Evolutionary conservation across 129 eudicot species (phyloP).

Genomic region (Flaveria trinervia): DNA sequence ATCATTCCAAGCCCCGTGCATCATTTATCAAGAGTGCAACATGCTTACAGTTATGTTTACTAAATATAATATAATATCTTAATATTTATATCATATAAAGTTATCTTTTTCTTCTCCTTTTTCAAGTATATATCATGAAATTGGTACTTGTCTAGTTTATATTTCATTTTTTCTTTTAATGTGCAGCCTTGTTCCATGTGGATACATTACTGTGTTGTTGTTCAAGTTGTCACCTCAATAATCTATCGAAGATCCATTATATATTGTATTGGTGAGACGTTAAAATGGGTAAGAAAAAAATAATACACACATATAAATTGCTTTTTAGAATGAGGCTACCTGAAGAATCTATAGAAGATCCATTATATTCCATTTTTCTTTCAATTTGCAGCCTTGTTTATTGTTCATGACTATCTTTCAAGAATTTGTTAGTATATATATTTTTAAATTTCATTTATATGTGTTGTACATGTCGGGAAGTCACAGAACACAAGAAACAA

Average conservation of each 20-base stretch:
- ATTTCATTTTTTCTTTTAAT: neutral
- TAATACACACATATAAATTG: neutral
- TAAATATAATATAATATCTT: no score
- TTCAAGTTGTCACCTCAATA: conserved; percentile 23
- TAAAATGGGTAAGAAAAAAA: neutral
- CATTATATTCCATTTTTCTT: no score
- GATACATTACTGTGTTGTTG: neutral
- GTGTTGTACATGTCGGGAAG: neutral
- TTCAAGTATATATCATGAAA: neutral
- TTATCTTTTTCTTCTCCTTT: neutral
- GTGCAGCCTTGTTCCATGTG: conserved; percentile 3
- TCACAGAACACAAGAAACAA: neutral
- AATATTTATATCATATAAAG: neutral
- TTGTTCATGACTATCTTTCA: neutral
- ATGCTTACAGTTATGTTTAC: no score
- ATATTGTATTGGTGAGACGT: neutral
- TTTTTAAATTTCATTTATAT: neutral
- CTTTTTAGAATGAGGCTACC: no score
- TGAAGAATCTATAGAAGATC: no score
- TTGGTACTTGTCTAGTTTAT: neutral
- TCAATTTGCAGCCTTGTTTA: no score
- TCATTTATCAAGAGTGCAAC: no score
- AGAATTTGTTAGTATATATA: neutral
- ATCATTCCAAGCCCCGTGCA: no score
- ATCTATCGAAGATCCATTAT: neutral